Evolutionary conservation across 768 basidiomycete species (phyloP).

Genomic region (Tulasnella sp.): DNA sequence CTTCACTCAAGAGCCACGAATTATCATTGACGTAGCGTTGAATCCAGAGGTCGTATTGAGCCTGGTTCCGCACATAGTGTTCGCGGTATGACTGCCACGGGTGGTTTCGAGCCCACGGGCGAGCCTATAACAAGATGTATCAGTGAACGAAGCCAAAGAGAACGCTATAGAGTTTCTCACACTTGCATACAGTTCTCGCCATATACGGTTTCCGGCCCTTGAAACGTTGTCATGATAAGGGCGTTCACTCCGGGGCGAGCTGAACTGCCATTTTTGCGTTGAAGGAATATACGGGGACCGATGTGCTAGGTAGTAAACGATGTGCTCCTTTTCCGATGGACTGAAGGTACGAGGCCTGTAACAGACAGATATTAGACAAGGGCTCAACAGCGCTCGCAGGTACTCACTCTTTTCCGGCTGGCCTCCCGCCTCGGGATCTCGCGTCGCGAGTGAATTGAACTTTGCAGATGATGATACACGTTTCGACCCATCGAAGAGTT

Average conservation of each 20-base stretch:
- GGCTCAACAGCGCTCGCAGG: neutral
- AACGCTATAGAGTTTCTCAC: neutral
- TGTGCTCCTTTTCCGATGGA: neutral
- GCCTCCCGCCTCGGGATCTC: neutral
- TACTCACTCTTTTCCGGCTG: neutral
- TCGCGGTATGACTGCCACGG: neutral
- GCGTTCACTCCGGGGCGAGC: neutral
- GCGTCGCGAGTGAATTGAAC: neutral
- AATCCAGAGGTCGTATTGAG: constrained; percentile 4
- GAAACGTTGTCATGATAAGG: neutral
- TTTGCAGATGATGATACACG: neutral
- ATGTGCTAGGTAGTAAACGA: neutral
- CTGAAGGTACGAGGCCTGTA: neutral
- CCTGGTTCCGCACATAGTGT: neutral
- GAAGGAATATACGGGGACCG: neutral
- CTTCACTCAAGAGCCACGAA: neutral
- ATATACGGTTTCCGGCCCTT: neutral
- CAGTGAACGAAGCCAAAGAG: neutral
- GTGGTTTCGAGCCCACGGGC: neutral
- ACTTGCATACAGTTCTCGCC: neutral
- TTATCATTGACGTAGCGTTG: neutral
- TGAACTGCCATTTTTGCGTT: neutral
- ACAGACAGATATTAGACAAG: neutral
- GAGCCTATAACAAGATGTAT: neutral
- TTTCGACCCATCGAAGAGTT: neutral